Conservation (phyloP, 768 basidiomycete species). For the Suillus alpinus region DNA sequence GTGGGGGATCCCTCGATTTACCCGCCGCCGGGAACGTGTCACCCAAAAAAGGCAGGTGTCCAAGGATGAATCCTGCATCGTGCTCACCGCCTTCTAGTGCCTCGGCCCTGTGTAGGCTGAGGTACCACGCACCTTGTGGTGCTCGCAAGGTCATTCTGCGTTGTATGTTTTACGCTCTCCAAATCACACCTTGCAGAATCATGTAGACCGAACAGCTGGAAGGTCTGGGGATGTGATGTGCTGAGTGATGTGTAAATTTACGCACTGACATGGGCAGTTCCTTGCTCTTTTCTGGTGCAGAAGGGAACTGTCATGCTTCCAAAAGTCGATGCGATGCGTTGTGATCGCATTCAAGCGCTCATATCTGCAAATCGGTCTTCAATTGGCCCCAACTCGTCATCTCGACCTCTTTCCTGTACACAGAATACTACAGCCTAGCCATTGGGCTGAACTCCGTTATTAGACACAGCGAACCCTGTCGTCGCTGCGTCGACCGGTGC, state of each 20-base stretch:
- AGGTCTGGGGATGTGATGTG: background rate
- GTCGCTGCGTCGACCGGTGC: constrained; percentile 2
- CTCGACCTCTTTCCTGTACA: constrained; percentile 1
- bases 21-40: background rate
- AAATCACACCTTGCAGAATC: background rate
- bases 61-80: background rate
- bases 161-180: background rate
- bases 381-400: background rate
- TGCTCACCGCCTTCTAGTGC: background rate
- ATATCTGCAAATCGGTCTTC: background rate
- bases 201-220: no score
- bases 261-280: no score
- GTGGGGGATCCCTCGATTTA: background rate
- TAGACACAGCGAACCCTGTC: background rate
- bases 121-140: background rate
- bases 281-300: background rate
- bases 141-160: background rate
- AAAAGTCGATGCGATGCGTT: background rate
- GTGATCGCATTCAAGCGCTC: background rate
- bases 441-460: background rate
- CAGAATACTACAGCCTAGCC: background rate
- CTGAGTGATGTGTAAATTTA: background rate
- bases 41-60: background rate
- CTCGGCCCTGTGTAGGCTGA: background rate
- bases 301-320: background rate